Base-by-base conservation (phyloP, 1,139 yeast species). In the Diutina siamensis region DNA sequence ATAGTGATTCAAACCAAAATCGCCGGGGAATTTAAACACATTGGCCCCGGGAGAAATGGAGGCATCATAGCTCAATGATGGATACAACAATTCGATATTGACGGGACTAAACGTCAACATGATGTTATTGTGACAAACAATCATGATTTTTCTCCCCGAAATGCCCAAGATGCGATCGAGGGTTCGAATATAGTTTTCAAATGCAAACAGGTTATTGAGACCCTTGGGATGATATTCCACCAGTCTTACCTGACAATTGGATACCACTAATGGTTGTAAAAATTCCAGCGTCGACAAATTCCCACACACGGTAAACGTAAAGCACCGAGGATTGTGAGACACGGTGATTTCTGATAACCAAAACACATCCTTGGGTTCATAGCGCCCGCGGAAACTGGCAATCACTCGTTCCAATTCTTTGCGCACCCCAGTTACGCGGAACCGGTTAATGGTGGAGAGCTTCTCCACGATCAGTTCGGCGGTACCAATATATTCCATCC, bases 161-260 rank as follows among this genome's bases (percentile, higher is more conserved):
- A 17, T 17, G 1, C n/a, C 31, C 28, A 38, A 15, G 8, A 22
- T 10, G 9, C 18, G n/a, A 17, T 38, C 32, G 19, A 38, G 28
- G 21, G 15, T 15, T 18, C 10, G 12, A n/a, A 38, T 9, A n/a
- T 25, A 38, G n/a, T 25, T 38, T 13, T 25, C 19, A 22, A 38
- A 8, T 13, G 42, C n/a, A 25, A 21, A 38, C 42, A 25, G 33
- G n/a, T 38, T 38, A 17, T 38, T 38, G 15, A 38, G 42, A 18
- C 42, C 42, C 22, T 38, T 22, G n/a, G 42, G 42, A 13, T 38
- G 42, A 18, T 38, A 38, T 32, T 21, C 31, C 21, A 25, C 42
- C 42, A 38, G 42, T 17, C 42, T n/a, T 10, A 38, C 20, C n/a
- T 19, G 20, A 17, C 42, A 38, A 15, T 38, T 38, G 20, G 42